Conservation (phyloP, 2,329 filamentous ascomycete species). For the Colletotrichum viniferum region DNA sequence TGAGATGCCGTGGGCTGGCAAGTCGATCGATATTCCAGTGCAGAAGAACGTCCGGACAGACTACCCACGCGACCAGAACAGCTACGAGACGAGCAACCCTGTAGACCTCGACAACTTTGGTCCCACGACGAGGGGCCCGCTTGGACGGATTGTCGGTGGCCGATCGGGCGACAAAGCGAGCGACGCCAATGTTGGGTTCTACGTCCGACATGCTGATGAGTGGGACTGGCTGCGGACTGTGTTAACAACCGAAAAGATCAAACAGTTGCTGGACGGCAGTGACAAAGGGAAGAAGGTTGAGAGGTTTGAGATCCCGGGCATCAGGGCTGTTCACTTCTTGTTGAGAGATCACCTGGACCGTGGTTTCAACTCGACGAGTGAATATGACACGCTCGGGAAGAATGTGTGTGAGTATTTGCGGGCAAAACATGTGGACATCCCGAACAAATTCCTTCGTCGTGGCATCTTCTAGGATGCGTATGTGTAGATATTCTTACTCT, state of each 20-base stretch:
- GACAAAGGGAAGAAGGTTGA: conserved; percentile 34
- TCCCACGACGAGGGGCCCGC: conserved; percentile 23
- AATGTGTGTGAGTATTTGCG: conserved; percentile 49
- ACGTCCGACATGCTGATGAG: conserved; percentile 45
- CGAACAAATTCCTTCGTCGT: conserved; percentile 44
- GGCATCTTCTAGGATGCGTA: conserved; percentile 31
- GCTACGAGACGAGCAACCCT: conserved; percentile 24
- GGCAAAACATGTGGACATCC: conserved; percentile 48
- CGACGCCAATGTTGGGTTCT: conserved; percentile 50
- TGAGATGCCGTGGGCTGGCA: conserved; percentile 30
- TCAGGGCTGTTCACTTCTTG: conserved; percentile 26
- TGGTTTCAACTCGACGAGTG: conserved; percentile 16
- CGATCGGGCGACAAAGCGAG: conserved; percentile 40
- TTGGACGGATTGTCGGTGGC: conserved; percentile 19
- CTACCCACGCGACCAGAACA: conserved; percentile 24
- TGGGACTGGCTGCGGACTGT: conserved; percentile 47
- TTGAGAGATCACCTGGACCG: conserved; percentile 13
- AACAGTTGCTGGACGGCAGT: conserved; percentile 24
- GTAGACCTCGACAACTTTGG: conserved; percentile 25
- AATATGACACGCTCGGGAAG: conserved; percentile 51
- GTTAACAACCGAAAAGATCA: conserved; percentile 32
- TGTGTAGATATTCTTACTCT: neutral
- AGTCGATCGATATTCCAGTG: conserved; percentile 25
- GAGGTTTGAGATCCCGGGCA: conserved; percentile 42
- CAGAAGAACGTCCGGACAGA: conserved; percentile 22